Percentiles rank a stretch among this genome's conserved stretches.
Conservation (phyloP, 1,284 basidiomycete genomes). For the Filobasidium uniguttulatum region DNA sequence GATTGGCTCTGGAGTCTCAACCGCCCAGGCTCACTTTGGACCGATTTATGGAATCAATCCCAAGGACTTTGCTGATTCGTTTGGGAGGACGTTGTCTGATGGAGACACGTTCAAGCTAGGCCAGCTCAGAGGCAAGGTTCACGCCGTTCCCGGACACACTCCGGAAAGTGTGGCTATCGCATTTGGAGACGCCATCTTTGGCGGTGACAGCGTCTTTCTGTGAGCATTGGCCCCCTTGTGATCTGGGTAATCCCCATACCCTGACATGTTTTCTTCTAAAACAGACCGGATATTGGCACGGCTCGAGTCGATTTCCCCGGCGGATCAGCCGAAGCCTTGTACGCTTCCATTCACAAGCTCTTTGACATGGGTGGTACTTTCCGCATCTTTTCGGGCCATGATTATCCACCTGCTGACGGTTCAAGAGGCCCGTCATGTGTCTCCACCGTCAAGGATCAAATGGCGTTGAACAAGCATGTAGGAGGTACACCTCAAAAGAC, state of each 20-base stretch:
- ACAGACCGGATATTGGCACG: slow-evolving; percentile 22
- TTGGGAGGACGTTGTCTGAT: slow-evolving; percentile 22
- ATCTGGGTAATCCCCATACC: neutral
- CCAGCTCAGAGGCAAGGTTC: slow-evolving; percentile 11
- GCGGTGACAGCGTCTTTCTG: slow-evolving; percentile 26
- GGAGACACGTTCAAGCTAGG: slow-evolving; percentile 19
- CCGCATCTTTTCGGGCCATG: slow-evolving; percentile 21
- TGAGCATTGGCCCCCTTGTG: slow-evolving; percentile 3
- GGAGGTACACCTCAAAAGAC: slow-evolving; percentile 14
- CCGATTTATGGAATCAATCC: slow-evolving; percentile 17
- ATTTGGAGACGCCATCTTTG: slow-evolving; percentile 21
- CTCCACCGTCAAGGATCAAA: slow-evolving; percentile 23
- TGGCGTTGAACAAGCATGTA: slow-evolving; percentile 20
- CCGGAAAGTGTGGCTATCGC: slow-evolving; percentile 17
- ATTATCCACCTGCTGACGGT: slow-evolving; percentile 14
- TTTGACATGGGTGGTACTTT: slow-evolving; percentile 18
- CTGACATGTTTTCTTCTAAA: neutral
- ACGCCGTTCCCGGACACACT: slow-evolving; percentile 25
- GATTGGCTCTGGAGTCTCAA: slow-evolving; percentile 17
- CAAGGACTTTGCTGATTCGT: slow-evolving; percentile 16
- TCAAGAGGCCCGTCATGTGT: slow-evolving; percentile 19
- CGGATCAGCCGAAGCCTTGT: slow-evolving; percentile 19
- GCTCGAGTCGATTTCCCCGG: slow-evolving; percentile 28
- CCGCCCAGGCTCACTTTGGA: slow-evolving; percentile 19
- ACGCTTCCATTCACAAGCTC: slow-evolving; percentile 18